Evolutionary conservation across 139 green algal species (phyloP).

Genomic region (Chlorella ohadii): DNA sequence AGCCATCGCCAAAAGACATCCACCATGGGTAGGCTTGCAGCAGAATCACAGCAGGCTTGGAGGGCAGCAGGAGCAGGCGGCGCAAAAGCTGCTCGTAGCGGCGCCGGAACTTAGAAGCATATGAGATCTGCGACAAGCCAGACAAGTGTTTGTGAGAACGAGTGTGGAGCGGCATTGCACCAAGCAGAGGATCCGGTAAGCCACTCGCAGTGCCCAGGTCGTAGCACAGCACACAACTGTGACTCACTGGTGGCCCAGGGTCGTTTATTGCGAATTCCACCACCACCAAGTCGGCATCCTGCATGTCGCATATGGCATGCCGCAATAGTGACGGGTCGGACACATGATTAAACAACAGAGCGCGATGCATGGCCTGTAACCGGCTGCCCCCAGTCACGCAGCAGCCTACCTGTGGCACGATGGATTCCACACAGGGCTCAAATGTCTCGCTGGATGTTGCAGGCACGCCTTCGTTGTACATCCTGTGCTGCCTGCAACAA

Average conservation of each 20-base stretch:
- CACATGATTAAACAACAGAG: background rate
- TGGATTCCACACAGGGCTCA: background rate
- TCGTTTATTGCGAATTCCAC: conserved; percentile 25
- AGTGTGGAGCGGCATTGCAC: no score
- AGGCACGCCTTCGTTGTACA: conserved; percentile 6
- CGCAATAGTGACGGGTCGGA: background rate
- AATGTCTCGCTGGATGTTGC: background rate
- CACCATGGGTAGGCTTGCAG: conserved; percentile 24
- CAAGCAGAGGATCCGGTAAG: no score
- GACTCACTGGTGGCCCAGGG: background rate
- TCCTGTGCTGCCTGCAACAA: background rate
- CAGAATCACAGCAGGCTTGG: conserved; percentile 1
- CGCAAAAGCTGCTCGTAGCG: conserved; percentile 12
- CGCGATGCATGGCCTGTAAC: no score
- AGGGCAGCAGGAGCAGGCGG: background rate
- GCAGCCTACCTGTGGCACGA: background rate
- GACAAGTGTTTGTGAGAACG: no score
- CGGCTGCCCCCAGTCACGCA: no score
- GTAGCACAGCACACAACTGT: no score
- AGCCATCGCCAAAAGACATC: background rate
- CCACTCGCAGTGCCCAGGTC: background rate
- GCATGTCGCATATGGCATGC: background rate
- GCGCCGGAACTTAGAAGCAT: background rate
- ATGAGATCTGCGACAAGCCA: background rate
- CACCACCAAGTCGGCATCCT: background rate